Conservation (phyloP, 495 filamentous ascomycete genomes). For the Penicillium soppii region DNA sequence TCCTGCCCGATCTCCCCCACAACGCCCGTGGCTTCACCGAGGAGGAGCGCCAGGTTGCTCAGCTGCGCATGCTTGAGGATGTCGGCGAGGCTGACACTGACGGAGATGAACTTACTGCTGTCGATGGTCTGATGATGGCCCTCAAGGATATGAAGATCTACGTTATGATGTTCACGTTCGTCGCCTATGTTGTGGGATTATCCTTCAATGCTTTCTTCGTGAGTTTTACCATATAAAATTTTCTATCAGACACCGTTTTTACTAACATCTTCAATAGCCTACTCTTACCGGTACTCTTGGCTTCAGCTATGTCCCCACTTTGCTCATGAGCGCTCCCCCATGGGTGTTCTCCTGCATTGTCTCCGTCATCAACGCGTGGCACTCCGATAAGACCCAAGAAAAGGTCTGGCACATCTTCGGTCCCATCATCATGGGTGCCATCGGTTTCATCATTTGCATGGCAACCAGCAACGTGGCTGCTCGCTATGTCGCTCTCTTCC, state of each 20-base stretch:
- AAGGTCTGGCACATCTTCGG: slow-evolving; percentile 64
- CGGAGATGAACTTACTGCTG: slow-evolving; percentile 58
- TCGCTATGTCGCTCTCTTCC: slow-evolving; percentile 76
- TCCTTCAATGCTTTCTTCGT: slow-evolving; percentile 40
- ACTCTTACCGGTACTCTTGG: slow-evolving; percentile 74
- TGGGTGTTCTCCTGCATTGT: slow-evolving; percentile 71
- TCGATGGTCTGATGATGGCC: slow-evolving; percentile 65
- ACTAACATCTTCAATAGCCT: slow-evolving; percentile 73
- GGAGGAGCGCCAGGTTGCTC: slow-evolving; percentile 64
- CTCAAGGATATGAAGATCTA: slow-evolving; percentile 70
- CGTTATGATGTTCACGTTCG: slow-evolving; percentile 54
- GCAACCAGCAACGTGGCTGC: slow-evolving; percentile 62
- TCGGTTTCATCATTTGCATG: slow-evolving; percentile 74
- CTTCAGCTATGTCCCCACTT: slow-evolving; percentile 62
- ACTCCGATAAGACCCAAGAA: slow-evolving; percentile 78
- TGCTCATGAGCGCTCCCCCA: slow-evolving; percentile 76
- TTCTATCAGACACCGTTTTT: slow-evolving; percentile 33
- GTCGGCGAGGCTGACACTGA: slow-evolving; percentile 71
- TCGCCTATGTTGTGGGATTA: slow-evolving; percentile 33
- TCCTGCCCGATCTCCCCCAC: slow-evolving; percentile 72
- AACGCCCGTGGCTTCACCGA: slow-evolving; percentile 69
- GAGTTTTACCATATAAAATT: not conserved
- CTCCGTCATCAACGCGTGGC: slow-evolving; percentile 69
- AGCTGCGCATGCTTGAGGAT: slow-evolving; percentile 72
- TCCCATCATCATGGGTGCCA: slow-evolving; percentile 65